phyloP scores from a whole-genome alignment of 441 rosid species.

The Pelargonium citronellum region DNA sequence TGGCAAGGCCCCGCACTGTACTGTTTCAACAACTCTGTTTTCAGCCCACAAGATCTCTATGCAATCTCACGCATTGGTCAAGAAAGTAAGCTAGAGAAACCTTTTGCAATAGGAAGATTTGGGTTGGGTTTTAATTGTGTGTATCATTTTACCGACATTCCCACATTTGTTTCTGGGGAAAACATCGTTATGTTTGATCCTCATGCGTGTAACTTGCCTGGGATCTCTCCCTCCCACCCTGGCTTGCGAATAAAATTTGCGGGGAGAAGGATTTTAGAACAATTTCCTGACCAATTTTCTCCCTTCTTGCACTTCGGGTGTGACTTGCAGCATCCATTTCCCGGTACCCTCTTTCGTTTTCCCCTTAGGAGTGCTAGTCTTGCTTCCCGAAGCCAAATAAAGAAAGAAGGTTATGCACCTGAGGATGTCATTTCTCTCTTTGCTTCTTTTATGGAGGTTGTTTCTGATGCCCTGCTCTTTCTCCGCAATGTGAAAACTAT shows the following conservation, averaged over 20 bases:
- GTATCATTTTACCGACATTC: slow-evolving; percentile 96
- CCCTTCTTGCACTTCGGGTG: slow-evolving; percentile 96
- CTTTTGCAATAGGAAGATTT: slow-evolving; percentile 96
- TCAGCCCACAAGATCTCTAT: slow-evolving; percentile 93
- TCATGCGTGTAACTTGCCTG: slow-evolving; percentile 92
- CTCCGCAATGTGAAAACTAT: slow-evolving; percentile 76
- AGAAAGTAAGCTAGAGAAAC: slow-evolving; percentile 96
- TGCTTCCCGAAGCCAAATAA: slow-evolving; percentile 85
- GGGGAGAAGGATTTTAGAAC: slow-evolving; percentile 87
- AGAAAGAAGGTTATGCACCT: slow-evolving; percentile 74
- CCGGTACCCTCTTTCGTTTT: slow-evolving; percentile 95
- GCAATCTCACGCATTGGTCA: slow-evolving; percentile 99
- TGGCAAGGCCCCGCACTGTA: slow-evolving; percentile 99
- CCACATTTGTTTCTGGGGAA: slow-evolving; percentile 95
- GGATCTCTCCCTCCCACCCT: slow-evolving; percentile 96
- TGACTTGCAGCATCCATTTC: slow-evolving; percentile 74
- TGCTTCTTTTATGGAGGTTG: slow-evolving; percentile 69
- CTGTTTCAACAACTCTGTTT: slow-evolving; percentile 93
- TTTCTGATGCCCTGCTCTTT: slow-evolving; percentile 78
- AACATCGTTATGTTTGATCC: slow-evolving; percentile 99
- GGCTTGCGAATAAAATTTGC: slow-evolving; percentile 89
- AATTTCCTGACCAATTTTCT: slow-evolving; percentile 97
- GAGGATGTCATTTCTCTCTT: slow-evolving; percentile 89
- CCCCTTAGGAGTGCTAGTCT: slow-evolving; percentile 75
- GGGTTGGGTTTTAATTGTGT: slow-evolving; percentile 98